A percentile compares a stretch with the other conserved stretches of the same genome.
Evolutionary conservation across 495 filamentous ascomycete genomes (phyloP).

Genomic region (Annulohypoxylon stygium): DNA sequence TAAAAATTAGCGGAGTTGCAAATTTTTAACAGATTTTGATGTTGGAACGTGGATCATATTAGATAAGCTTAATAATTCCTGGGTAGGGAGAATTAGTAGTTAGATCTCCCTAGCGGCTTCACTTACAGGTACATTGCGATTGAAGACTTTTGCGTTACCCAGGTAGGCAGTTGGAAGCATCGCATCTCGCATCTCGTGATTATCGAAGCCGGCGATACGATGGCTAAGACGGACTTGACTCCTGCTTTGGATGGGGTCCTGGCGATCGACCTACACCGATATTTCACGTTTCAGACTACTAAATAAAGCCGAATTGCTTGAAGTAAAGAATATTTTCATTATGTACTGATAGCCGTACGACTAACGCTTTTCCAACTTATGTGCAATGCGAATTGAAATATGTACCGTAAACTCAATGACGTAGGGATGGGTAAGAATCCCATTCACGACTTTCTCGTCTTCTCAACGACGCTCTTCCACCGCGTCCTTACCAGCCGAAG

Average conservation of each 20-base stretch:
- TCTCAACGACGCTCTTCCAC: constrained; percentile 51
- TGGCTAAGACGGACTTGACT: background rate
- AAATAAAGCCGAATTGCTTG: background rate
- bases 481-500: constrained; percentile 62
- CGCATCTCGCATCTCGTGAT: too few relatives aligned
- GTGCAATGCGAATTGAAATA: constrained; percentile 1
- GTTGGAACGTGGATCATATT: background rate
- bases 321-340: background rate
- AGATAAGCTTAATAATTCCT: background rate
- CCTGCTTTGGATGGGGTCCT: background rate
- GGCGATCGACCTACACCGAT: constrained; percentile 2
- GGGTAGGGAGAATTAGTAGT: background rate
- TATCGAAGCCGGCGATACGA: too few relatives aligned
- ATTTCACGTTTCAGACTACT: background rate
- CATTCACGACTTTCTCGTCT: constrained; percentile 34
- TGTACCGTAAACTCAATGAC: background rate
- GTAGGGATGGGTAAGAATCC: background rate
- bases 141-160: background rate
- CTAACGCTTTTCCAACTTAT: background rate
- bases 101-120: background rate
- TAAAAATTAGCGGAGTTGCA: too few relatives aligned
- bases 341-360: background rate
- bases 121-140: background rate
- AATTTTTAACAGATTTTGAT: too few relatives aligned
- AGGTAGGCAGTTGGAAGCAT: background rate